Evolutionary conservation across 768 basidiomycete genomes (phyloP).

Genomic region (Amylocystis lapponica): DNA sequence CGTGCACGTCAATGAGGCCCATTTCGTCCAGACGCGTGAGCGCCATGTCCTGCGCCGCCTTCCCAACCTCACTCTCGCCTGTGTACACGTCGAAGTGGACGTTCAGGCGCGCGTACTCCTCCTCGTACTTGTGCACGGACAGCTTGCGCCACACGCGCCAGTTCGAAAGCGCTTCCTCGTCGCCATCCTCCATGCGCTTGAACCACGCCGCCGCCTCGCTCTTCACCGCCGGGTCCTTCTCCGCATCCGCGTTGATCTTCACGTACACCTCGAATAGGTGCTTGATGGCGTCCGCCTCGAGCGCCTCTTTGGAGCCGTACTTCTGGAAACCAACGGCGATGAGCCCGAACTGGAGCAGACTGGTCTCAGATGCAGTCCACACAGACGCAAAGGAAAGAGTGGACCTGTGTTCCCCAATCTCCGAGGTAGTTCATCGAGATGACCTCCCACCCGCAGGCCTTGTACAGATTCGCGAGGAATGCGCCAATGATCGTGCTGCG

Average conservation of each 20-base stretch:
- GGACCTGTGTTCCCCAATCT: conserved; percentile 96
- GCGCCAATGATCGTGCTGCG: conserved; percentile 99
- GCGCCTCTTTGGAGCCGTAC: conserved; percentile 80
- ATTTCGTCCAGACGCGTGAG: conserved; percentile 62
- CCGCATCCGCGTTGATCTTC: conserved; percentile 84
- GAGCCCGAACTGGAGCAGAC: conserved; percentile 59
- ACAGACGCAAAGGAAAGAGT: neutral
- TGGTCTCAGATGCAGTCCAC: too few species aligned
- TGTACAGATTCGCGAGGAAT: conserved; percentile 87
- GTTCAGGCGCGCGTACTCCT: conserved; percentile 86
- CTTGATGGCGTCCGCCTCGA: conserved; percentile 87
- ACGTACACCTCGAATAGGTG: conserved; percentile 95
- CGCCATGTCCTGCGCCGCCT: conserved; percentile 67
- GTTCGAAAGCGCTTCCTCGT: conserved; percentile 74
- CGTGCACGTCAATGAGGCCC: conserved; percentile 67
- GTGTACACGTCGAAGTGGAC: conserved; percentile 89
- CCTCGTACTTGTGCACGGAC: conserved; percentile 83
- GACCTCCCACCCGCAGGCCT: conserved; percentile 92
- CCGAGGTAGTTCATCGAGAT: conserved; percentile 90
- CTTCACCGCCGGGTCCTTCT: conserved; percentile 65
- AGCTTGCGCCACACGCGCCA: conserved; percentile 93
- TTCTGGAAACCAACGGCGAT: conserved; percentile 89
- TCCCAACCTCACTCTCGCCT: conserved; percentile 80
- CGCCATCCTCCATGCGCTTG: conserved; percentile 92
- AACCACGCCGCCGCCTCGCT: conserved; percentile 80